Evolutionary conservation across 306 rosid species (phyloP), one percentile per base, ranked within the genome.

Genomic region (Begonia loranthoides): DNA sequence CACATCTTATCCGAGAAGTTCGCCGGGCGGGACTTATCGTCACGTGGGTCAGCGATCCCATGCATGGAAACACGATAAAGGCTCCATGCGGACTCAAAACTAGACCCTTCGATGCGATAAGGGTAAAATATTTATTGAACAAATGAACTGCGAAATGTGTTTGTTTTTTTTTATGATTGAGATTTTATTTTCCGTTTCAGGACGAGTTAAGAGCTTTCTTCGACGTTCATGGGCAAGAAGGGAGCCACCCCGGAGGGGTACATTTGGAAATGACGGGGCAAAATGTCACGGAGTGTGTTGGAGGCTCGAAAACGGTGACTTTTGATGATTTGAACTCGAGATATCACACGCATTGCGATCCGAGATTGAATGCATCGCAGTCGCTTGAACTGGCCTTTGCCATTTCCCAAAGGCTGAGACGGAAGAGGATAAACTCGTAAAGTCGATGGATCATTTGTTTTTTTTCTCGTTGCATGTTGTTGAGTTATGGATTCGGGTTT

Each of bases 221-320:
- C 9, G 78, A 72, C 46, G 70, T 72, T 51, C 78, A 72, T 59
- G 73, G 55, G 41, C 78, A 72, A 72, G 78, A 72, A 59, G 78
- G 67, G 49, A 67, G 78, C 61, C 24, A 67, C 14, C 78, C 78
- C 0, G 73, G 78, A 50, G 78, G 73, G 56, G 73, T 67, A 14
- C 78, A 72, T 67, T 49, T 67, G 58, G 78, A 72, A 56, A 72
- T 72, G 78, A 72, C 73, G 1, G 78, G 78, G 67, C 78, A 72
- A 46, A 67, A 63, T 55, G 78, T 72, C 44, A 67, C 73, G 2
- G 73, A 72, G 59, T 72, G 78, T 24, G 36, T 67, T 1, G 78
- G 78, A 28, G 78, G 78, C 34, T 58, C 70, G 3, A 72, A 63
- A 50, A 16, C 51, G 24, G 73, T 72, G 53, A 72, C 73, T 3